Evolutionary conservation across 176 grass and related monocot genomes (phyloP), one percentile per base, ranked within the genome.

Genomic region (Tuctoria greenei): DNA sequence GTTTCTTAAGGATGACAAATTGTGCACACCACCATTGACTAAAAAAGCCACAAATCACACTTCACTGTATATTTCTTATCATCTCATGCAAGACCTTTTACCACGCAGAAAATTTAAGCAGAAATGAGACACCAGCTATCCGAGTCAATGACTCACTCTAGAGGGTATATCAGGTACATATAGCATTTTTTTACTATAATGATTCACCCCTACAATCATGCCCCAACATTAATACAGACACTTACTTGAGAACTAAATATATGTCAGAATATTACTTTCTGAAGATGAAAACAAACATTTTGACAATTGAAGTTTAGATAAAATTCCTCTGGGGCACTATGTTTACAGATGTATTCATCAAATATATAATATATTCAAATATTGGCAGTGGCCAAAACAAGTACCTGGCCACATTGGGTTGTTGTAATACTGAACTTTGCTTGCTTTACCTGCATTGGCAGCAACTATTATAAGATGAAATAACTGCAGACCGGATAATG

Each of bases 361-460:
- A 65, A 8, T 41, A 15, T 11, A 43, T 47, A 66, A 34, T 17
- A 72, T 21, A 42, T 35, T 27, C 46, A 52, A 7, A 64, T 38
- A 77, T 25, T 27, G 13, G 24, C 38, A 44, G 7, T 28, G 21
- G 58, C 25, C 14, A 15, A 23, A 52, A 31, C 38, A 68, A 76
- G 18, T 88, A 99, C 95, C 95, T 86, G 92, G 95, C 95, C 95
- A 99, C 95, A 95, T 95, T 24, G 91, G 95, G 43, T 95, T 99
- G 56, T 99, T 99, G 80, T 95, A 99, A 49, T 90, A 99, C 61
- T 93, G 82, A 35, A 80, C 68, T 74, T 95, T 95, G 82, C 61
- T 74, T 0, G 55, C 71, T 85, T 95, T 95, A 77, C 82, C 95
- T 98, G 79, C 49, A 89, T 7, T 61, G 6, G 58, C 17, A 78